Percentiles rank a stretch among this genome's conserved stretches.
Evolutionary conservation across 805 yeast species (phyloP).

Genomic region (Lipomyces anomalus): DNA sequence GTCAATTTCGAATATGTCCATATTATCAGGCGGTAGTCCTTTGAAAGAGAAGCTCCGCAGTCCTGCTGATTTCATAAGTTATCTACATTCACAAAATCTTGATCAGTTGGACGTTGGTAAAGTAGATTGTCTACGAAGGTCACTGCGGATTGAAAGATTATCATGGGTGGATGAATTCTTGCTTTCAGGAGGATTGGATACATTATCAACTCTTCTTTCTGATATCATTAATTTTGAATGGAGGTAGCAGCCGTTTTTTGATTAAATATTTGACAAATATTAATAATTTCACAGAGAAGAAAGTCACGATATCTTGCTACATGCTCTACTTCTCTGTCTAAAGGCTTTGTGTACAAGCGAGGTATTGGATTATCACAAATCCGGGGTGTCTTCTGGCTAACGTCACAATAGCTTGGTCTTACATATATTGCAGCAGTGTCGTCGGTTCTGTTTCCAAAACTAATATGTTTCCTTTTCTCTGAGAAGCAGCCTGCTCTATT

Average conservation of each 20-base stretch:
- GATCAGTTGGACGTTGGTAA: too few relatives aligned
- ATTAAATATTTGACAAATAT: background rate
- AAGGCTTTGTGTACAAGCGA: slow-evolving; percentile 3
- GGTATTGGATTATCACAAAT: slow-evolving; percentile 1
- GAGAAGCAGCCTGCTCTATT: slow-evolving; percentile 14
- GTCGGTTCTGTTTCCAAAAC: slow-evolving; percentile 5
- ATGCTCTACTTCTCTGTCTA: slow-evolving; percentile 9
- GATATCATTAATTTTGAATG: slow-evolving; percentile 4
- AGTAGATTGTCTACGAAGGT: slow-evolving; percentile 5
- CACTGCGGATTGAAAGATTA: slow-evolving; percentile 8
- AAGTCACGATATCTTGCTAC: slow-evolving; percentile 9
- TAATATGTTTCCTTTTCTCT: slow-evolving; percentile 9
- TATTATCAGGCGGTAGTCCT: background rate
- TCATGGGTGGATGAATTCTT: slow-evolving; percentile 12
- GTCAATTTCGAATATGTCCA: background rate
- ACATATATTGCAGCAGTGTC: slow-evolving; percentile 6
- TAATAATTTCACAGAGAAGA: slow-evolving; percentile 17
- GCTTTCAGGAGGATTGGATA: slow-evolving; percentile 10
- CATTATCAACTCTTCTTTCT: background rate
- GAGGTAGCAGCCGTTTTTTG: slow-evolving; percentile 1
- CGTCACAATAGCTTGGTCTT: slow-evolving; percentile 7
- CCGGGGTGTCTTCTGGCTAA: background rate
- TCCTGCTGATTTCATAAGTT: too few relatives aligned
- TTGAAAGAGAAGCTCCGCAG: too few relatives aligned
- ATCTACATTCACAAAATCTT: too few relatives aligned